A percentile compares a stretch with the other conserved stretches of the same genome.
phyloP scores from a whole-genome alignment of 2,329 filamentous ascomycete species.

The Ophiocordyceps camponoti-rufipedis region DNA sequence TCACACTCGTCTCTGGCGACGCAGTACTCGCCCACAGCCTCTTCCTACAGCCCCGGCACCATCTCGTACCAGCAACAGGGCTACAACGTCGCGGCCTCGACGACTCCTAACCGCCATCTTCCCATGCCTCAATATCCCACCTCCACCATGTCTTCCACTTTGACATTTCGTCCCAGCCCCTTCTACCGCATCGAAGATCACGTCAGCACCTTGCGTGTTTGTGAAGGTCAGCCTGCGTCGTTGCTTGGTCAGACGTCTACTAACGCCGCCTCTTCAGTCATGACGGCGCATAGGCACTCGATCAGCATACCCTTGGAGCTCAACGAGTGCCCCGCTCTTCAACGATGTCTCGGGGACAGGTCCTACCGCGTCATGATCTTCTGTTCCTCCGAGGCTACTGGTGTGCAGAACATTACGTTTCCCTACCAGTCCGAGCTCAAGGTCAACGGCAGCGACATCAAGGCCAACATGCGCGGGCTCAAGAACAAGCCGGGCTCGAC shows the following conservation, averaged over 20 bases:
- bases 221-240: conserved; percentile 44
- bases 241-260: background rate
- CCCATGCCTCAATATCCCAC: conserved; percentile 4
- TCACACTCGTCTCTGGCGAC: conserved; percentile 1
- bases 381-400: conserved; percentile 48
- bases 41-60: conserved; percentile 4
- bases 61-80: conserved; percentile 4
- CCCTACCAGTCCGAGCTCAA: conserved; percentile 86
- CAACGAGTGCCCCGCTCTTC: conserved; percentile 32
- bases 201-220: conserved; percentile 45
- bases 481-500: conserved; percentile 96
- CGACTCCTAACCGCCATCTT: conserved; percentile 7
- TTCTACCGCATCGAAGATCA: conserved; percentile 59
- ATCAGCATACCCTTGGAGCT: conserved; percentile 25
- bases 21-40: conserved; percentile 6
- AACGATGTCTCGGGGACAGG: conserved; percentile 40
- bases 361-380: conserved; percentile 64
- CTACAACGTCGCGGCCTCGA: conserved; percentile 3
- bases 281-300: conserved; percentile 34
- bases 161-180: conserved; percentile 51
- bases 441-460: conserved; percentile 73
- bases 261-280: conserved; percentile 19
- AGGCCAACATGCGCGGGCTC: conserved; percentile 80
- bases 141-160: conserved; percentile 1
- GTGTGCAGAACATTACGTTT: conserved; percentile 64